Evolutionary conservation across 768 basidiomycete genomes (phyloP), one percentile per base, ranked within the genome.

Genomic region (Megacollybia marginata): DNA sequence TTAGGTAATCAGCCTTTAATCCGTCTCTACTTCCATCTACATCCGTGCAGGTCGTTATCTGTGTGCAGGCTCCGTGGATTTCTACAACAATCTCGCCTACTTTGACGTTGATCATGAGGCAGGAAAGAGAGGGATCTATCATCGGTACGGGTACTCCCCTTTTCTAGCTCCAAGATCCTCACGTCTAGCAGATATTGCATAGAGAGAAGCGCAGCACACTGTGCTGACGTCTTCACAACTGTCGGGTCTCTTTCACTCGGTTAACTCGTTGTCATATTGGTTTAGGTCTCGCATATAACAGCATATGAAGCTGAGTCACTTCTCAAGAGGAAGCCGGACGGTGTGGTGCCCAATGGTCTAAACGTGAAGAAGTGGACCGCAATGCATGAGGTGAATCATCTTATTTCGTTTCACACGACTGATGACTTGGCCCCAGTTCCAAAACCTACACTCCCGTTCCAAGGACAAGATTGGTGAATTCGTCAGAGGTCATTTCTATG

Each of bases 391-490:
- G 38, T 40, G 38, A 18, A 13, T 40, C 38, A 8, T 18, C 18
- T 8, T 40, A 40, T 40, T 40, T 18, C 38, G 38, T 8, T 40
- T 18, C 8, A 40, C 38, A 5, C 8, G 38, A 13, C 8, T 15
- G 18, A 13, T 13, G 15, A 5, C 38, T 3, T 18, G 13, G 4
- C 5, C 38, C 15, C 38, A 40, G 65, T 97, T 97, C 72, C 92
- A 93, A 64, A 97, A 98, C 65, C 64, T 96, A 50, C 96, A 99
- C 61, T 83, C 92, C 0, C 85, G 83, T 1, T 77, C 88, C 48
- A 99, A 98, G 67, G 83, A 85, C n/a, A 99, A 99, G 72, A 98
- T 99, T 63, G 88, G 97, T 70, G 96, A 99, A 60, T 99, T 99
- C 55, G 80, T 97, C 44, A 79, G 92, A 38, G 96, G 96, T 12